Evolutionary conservation across 495 filamentous ascomycete genomes (phyloP), one percentile per base, ranked within the genome.

Genomic region (Penicillium steckii): DNA sequence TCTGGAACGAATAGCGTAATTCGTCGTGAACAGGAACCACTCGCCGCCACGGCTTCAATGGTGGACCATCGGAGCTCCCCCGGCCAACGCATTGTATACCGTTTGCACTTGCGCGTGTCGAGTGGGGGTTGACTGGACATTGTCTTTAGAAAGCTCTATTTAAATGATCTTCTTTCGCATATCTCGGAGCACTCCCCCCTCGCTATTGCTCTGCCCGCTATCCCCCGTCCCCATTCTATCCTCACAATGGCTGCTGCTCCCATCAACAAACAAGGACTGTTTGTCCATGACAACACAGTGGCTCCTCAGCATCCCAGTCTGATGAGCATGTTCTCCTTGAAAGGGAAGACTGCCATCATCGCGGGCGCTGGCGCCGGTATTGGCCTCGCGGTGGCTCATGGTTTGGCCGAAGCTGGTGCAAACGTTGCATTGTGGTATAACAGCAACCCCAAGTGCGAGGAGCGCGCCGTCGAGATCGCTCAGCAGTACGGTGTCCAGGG

Each of bases 391-490:
- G 82, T 94, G 17, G 89, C 87, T n/a, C 75, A 91, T 30, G 88
- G 79, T 17, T 68, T 86, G 23, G 90, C 90, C 8, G 91, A 95
- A 62, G 85, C 88, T 19, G 91, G 91, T 30, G 90, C 91, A 29
- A 90, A 96, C 56, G 87, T 95, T 35, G 90, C 88, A 3, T 83
- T 96, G 25, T 93, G 88, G 85, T 95, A 91, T 60, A 90, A 90
- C 62, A 82, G 76, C 65, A 91, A 94, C 71, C 78, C 80, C 60
- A 84, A 87, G 55, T 85, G 86, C 7, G 52, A 84, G 33, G 80
- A 85, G 38, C 75, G 83, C n/a, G 91, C 91, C 3, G 77, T 76
- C 17, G 83, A 87, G 42, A 87, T 95, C 48, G 87, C 85, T 59
- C 71, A 82, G 59, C 80, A 79, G 32, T 94, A 85, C 57, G 87